Evolutionary conservation across 2,329 filamentous ascomycete species (phyloP).

Genomic region (Albophoma yamanashiensis): DNA sequence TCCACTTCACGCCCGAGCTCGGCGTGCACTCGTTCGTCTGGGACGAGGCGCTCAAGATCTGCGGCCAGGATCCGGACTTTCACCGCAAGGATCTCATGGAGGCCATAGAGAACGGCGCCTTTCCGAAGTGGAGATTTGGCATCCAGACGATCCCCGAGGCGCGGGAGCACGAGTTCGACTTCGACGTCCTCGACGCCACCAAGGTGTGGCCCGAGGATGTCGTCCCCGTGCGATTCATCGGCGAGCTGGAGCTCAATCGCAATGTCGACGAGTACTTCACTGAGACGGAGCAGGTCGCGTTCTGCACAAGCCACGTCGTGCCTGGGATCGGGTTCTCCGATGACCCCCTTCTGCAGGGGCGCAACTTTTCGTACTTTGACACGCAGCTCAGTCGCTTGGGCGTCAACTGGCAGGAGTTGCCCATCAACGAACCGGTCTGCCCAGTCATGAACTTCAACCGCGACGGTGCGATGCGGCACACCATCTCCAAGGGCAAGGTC

Average conservation of each 20-base stretch:
- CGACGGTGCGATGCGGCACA: slow-evolving; percentile 27
- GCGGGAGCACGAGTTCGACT: slow-evolving; percentile 63
- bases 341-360: slow-evolving; percentile 63
- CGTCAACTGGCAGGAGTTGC: slow-evolving; percentile 65
- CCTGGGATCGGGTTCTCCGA: slow-evolving; percentile 69
- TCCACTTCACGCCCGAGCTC: slow-evolving; percentile 63
- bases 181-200: slow-evolving; percentile 76
- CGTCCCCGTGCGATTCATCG: slow-evolving; percentile 66
- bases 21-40: slow-evolving; percentile 69
- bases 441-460: slow-evolving; percentile 69
- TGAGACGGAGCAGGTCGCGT: slow-evolving; percentile 73
- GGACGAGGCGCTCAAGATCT: slow-evolving; percentile 70
- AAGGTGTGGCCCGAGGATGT: slow-evolving; percentile 78
- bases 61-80: slow-evolving; percentile 69
- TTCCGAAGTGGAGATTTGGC: slow-evolving; percentile 71
- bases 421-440: slow-evolving; percentile 66
- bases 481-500: background rate
- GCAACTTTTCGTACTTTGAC: slow-evolving; percentile 59
- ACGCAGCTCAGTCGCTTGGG: slow-evolving; percentile 47
- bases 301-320: slow-evolving; percentile 71
- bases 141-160: slow-evolving; percentile 53
- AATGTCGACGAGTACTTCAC: slow-evolving; percentile 77
- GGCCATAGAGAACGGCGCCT: slow-evolving; percentile 61
- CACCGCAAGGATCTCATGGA: slow-evolving; percentile 68
- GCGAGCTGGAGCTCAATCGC: slow-evolving; percentile 67